A percentile compares a stretch with the other conserved stretches of the same genome.
Conservation (phyloP, 148 eudicot genomes). For the Fagopyrum esculentum region DNA sequence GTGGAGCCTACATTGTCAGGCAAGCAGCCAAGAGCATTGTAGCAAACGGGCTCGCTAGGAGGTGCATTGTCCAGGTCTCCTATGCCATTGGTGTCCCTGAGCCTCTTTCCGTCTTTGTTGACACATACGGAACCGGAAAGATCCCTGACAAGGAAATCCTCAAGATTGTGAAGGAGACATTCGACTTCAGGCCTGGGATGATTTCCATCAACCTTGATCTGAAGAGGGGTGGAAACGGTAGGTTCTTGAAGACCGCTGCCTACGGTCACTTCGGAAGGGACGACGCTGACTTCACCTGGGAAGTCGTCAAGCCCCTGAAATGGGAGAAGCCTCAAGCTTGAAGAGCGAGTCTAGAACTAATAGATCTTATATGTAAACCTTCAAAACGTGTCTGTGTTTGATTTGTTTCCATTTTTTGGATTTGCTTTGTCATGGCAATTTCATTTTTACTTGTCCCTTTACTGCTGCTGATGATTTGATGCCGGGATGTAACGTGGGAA, state of each 20-base stretch:
- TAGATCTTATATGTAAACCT: not conserved
- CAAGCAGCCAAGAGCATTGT: constrained; percentile 56
- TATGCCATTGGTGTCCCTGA: constrained; percentile 54
- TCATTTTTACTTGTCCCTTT: constrained; percentile 1
- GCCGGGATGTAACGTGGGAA: constrained; percentile 12
- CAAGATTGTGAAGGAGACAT: constrained; percentile 42
- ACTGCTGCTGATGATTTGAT: not conserved
- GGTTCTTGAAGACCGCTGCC: constrained; percentile 46
- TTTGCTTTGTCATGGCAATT: constrained; percentile 5
- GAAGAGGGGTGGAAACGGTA: constrained; percentile 32
- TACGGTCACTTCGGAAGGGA: constrained; percentile 49
- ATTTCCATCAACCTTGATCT: constrained; percentile 39
- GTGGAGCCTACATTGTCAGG: constrained; percentile 43
- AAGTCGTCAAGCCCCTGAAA: constrained; percentile 45
- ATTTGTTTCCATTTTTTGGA: constrained; percentile 7
- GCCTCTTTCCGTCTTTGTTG: constrained; percentile 45
- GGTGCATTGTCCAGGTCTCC: constrained; percentile 47
- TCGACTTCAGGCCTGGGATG: constrained; percentile 49
- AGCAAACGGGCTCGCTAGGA: constrained; percentile 39
- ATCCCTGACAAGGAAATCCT: constrained; percentile 43
- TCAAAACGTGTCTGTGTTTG: not conserved
- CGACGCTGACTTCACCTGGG: constrained; percentile 46
- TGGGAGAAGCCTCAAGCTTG: constrained; percentile 43
- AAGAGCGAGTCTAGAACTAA: not conserved
- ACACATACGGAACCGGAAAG: constrained; percentile 40